A percentile compares a stretch with the other conserved stretches of the same genome.
Evolutionary conservation across 495 filamentous ascomycete genomes (phyloP).

Genomic region (Penicillium paxilli): DNA sequence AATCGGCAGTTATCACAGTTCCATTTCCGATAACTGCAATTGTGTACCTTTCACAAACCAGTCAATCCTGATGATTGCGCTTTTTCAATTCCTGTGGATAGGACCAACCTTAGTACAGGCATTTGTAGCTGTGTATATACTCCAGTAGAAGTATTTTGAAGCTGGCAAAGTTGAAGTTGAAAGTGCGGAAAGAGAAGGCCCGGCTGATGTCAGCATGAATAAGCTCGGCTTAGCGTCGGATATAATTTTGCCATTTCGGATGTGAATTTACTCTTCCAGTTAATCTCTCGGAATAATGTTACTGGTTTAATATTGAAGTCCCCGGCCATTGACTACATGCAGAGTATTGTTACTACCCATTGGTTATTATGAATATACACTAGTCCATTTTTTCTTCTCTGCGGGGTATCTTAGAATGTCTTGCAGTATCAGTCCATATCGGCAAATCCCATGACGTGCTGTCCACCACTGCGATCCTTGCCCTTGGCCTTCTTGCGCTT

Average conservation of each 20-base stretch:
- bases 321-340: no score
- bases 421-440: constrained; percentile 57
- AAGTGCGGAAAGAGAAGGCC: constrained; percentile 18
- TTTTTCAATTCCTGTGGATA: no score
- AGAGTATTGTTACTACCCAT: no score
- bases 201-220: constrained; percentile 20
- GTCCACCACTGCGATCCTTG: constrained; percentile 50
- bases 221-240: constrained; percentile 12
- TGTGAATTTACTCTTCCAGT: constrained; percentile 5
- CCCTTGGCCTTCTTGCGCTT: constrained; percentile 61
- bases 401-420: constrained; percentile 20
- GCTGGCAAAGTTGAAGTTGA: not conserved
- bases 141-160: not conserved
- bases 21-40: constrained; percentile 11
- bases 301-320: constrained; percentile 7
- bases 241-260: constrained; percentile 11
- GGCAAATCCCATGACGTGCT: constrained; percentile 62
- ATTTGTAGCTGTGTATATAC: not conserved
- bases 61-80: no score
- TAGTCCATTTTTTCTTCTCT: not conserved
- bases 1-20: constrained; percentile 26
- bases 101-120: no score
- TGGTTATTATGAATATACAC: not conserved
- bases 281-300: not conserved
- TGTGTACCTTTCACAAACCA: no score